Percentiles rank a stretch among this genome's conserved stretches.
Evolutionary conservation across 2,329 filamentous ascomycete genomes (phyloP).

Genomic region (Beauveria sp.): DNA sequence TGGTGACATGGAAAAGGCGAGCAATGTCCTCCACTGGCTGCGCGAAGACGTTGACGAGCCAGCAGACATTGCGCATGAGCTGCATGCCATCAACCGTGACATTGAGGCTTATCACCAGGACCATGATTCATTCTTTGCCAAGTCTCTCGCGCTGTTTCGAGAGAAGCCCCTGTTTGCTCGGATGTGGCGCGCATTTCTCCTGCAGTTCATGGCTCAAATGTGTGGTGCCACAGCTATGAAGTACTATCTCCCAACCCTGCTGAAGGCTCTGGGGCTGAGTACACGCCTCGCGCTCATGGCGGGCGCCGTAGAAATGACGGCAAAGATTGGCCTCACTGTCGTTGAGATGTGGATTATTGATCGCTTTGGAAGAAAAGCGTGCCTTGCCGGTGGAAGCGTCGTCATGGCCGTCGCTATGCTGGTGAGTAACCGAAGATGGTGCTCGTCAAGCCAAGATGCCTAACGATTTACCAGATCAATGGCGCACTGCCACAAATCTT

Average conservation of each 20-base stretch:
- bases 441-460: neutral
- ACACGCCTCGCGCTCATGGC: constrained; percentile 42
- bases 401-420: constrained; percentile 48
- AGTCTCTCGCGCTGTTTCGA: constrained; percentile 37
- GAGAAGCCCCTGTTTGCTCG: constrained; percentile 40
- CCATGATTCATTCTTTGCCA: constrained; percentile 17
- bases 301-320: constrained; percentile 48
- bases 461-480: constrained; percentile 36
- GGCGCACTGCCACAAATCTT: constrained; percentile 44
- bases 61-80: constrained; percentile 32
- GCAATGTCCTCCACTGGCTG: constrained; percentile 38
- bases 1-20: constrained; percentile 34
- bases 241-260: constrained; percentile 49
- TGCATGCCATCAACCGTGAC: constrained; percentile 39
- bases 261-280: constrained; percentile 41
- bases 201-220: constrained; percentile 55
- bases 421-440: constrained; percentile 26
- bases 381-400: constrained; percentile 39
- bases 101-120: constrained; percentile 28
- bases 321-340: constrained; percentile 49
- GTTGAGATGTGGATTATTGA: constrained; percentile 52
- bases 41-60: constrained; percentile 34
- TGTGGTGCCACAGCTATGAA: constrained; percentile 54
- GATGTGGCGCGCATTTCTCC: constrained; percentile 47
- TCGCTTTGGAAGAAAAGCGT: constrained; percentile 39